phyloP scores from a whole-genome alignment of 768 basidiomycete species.

The Rhizopogon vesiculosus region DNA sequence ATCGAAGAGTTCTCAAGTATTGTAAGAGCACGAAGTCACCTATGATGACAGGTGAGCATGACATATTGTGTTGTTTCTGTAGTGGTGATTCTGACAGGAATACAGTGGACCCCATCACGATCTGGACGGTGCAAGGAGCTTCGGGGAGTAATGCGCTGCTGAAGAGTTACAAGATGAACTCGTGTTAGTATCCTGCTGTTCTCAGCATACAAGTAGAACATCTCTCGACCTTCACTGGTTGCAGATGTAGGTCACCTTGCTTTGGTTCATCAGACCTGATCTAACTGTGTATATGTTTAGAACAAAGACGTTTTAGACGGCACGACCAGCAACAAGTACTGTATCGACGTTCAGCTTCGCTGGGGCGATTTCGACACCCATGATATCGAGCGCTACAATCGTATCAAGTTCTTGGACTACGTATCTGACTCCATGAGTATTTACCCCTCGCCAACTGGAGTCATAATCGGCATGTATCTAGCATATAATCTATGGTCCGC shows the following conservation, averaged over 20 bases:
- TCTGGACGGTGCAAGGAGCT: too few species aligned
- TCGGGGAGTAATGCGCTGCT: too few species aligned
- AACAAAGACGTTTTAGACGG: conserved; percentile 95
- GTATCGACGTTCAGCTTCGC: conserved; percentile 92
- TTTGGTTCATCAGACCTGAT: not conserved
- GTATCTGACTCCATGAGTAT: conserved; percentile 98
- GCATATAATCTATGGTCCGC: conserved; percentile 99
- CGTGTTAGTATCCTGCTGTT: conserved; percentile 98
- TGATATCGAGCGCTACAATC: conserved; percentile 97
- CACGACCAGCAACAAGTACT: conserved; percentile 98
- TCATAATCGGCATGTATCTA: conserved; percentile 98
- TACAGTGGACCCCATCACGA: too few species aligned
- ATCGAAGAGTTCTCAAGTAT: too few species aligned
- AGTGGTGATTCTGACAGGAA: too few species aligned
- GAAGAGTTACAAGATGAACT: conserved; percentile 99
- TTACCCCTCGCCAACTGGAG: conserved; percentile 97
- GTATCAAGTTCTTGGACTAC: conserved; percentile 99
- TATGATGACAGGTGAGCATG: too few species aligned
- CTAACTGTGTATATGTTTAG: conserved; percentile 31
- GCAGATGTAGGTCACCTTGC: conserved; percentile 64
- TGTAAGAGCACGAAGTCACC: too few species aligned
- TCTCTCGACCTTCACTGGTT: conserved; percentile 92
- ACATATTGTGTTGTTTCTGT: too few species aligned
- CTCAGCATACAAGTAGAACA: conserved; percentile 98
- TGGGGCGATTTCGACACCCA: conserved; percentile 99